phyloP scores from a whole-genome alignment of 768 basidiomycete species.

The Russula brevipes region DNA sequence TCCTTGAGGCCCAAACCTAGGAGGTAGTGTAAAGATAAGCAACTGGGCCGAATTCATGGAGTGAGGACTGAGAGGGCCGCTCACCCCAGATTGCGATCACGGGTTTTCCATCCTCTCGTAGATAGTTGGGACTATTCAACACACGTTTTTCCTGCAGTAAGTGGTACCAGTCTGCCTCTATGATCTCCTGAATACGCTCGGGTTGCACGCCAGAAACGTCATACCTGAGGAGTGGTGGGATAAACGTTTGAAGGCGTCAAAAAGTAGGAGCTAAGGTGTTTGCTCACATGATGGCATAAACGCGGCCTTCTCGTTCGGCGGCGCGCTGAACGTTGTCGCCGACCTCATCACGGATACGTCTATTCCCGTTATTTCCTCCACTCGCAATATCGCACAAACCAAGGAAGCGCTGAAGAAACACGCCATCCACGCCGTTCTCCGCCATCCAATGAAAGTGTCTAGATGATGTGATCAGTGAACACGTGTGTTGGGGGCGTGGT shows the following conservation, averaged over 20 bases:
- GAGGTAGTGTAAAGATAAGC: background rate
- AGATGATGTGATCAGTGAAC: background rate
- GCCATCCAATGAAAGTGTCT: constrained; percentile 84
- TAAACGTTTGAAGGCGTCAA: background rate
- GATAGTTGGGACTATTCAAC: constrained; percentile 67
- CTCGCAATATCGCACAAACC: constrained; percentile 57
- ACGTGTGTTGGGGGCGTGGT: constrained; percentile 17
- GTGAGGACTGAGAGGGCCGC: background rate
- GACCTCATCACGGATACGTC: constrained; percentile 65
- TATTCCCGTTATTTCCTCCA: constrained; percentile 47
- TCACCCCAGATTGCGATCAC: constrained; percentile 73
- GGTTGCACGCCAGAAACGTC: constrained; percentile 75
- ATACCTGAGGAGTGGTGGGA: constrained; percentile 49
- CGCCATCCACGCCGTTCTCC: constrained; percentile 71
- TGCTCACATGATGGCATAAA: constrained; percentile 78
- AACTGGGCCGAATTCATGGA: background rate
- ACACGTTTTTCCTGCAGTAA: constrained; percentile 56
- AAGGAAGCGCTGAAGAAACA: constrained; percentile 74
- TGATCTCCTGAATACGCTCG: constrained; percentile 57
- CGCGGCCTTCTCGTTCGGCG: constrained; percentile 74
- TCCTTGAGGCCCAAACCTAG: constrained; percentile 68
- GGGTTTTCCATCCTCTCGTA: constrained; percentile 61
- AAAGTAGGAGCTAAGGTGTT: background rate
- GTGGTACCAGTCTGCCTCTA: constrained; percentile 72
- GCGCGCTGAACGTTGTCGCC: constrained; percentile 67